Percentiles rank a stretch among this genome's conserved stretches.
phyloP scores from a whole-genome alignment of 441 rosid species.

The Raphanus hybrid region DNA sequence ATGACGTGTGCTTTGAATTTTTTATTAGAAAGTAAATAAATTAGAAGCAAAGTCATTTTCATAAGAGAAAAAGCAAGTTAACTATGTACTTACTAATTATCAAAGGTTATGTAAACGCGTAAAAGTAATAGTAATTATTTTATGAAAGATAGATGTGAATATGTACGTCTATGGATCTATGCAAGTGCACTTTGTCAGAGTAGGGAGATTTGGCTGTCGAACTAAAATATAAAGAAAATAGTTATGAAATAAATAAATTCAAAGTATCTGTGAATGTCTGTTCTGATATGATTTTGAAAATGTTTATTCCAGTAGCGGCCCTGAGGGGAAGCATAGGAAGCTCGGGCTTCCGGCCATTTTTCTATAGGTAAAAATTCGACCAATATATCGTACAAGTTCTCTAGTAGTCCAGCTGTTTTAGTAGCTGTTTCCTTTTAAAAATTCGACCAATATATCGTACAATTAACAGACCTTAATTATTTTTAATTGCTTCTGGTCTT shows the following conservation, averaged over 20 bases:
- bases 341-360: no score
- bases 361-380: no score
- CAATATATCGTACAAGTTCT: no score
- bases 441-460: no score
- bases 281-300: not conserved
- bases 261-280: not conserved
- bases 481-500: no score
- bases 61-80: conserved; percentile 3
- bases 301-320: no score
- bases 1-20: conserved; percentile 6
- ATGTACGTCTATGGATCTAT: not conserved
- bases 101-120: conserved; percentile 18
- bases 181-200: conserved; percentile 35
- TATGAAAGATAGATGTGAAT: conserved; percentile 1
- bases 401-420: no score
- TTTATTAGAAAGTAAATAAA: not conserved
- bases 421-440: no score
- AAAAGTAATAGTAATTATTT: not conserved
- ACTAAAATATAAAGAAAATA: not conserved
- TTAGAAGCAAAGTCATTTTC: conserved; percentile 13
- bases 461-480: no score
- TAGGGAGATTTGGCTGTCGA: conserved; percentile 35
- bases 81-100: not conserved
- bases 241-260: not conserved
- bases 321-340: no score